A percentile compares a stretch with the other conserved stretches of the same genome.
phyloP scores from a whole-genome alignment of 106 monocot species.

The Apostasia shenzhenica region DNA sequence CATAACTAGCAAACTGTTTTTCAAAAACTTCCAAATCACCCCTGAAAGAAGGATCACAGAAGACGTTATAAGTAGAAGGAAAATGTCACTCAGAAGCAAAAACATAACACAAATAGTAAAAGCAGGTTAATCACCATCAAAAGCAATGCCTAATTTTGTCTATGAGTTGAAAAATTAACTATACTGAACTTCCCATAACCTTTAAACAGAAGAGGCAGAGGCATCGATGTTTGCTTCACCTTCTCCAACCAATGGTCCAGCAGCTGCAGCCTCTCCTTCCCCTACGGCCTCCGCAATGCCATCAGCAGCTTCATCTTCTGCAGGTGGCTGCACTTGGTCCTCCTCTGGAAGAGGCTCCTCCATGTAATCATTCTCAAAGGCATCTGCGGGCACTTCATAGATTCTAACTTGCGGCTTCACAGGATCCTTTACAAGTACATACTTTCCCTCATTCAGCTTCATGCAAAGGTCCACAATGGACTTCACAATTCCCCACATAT shows the following conservation, averaged over 20 bases:
- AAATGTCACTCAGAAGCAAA: too few relatives aligned
- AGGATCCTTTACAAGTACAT: constrained; percentile 94
- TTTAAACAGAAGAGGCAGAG: constrained; percentile 17
- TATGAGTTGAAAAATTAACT: too few relatives aligned
- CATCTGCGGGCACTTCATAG: constrained; percentile 87
- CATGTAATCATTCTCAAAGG: constrained; percentile 96
- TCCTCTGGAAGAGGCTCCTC: constrained; percentile 98
- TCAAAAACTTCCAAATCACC: too few relatives aligned
- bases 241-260: constrained; percentile 7
- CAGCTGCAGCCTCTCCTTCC: constrained; percentile 30
- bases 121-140: too few relatives aligned
- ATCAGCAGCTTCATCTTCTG: constrained; percentile 33
- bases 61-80: too few relatives aligned
- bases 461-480: constrained; percentile 92
- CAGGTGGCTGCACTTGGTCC: constrained; percentile 76
- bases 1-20: too few relatives aligned
- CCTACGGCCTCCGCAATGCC: constrained; percentile 24
- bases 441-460: constrained; percentile 97
- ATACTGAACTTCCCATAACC: neutral
- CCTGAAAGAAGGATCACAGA: too few relatives aligned
- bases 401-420: constrained; percentile 92
- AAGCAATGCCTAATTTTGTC: too few relatives aligned
- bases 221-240: constrained; percentile 27
- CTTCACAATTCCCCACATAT: constrained; percentile 99
- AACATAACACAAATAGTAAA: too few relatives aligned